Base-by-base conservation (phyloP, 2,329 filamentous ascomycete species). In the Tolypocladium paradoxum region DNA sequence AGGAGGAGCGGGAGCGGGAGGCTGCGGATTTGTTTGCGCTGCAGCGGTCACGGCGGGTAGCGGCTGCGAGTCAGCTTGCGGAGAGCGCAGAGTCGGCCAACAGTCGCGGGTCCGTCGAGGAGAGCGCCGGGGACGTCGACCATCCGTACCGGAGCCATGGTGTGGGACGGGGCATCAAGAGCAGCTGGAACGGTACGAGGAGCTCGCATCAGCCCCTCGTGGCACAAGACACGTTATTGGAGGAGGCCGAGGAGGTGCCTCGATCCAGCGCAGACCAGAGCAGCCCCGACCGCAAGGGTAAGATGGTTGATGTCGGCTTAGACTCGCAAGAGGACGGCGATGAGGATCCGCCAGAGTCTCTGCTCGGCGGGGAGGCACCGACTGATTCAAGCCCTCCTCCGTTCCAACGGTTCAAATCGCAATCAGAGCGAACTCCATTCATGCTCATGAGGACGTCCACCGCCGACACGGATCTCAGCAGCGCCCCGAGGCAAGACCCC, bases 21-120 rank as follows among this genome's bases (percentile, higher is more conserved):
- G 88, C 92, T 35, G 90, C 90, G n/a, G 93, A 97, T 70, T 84
- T 93, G 60, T 95, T 91, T 70, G 92, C 92, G 6, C 75, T 99
- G 54, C 91, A 97, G 69, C 81, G 87, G 61, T 97, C 92, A 59
- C 82, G 93, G 60, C 82, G 91, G 48, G 88, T 96, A 54, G 92
- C 96, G 64, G 89, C 90, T 16, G 84, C 85, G 16, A 90, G 87
- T 68, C 83, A 88, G 60, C 73, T 96, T 49, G 88, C 87, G 37
- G 90, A 95, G 60, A 96, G 90, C 57, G 85, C 87, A 2, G 91
- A 95, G 61, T 82, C 87, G 2, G 63, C 61, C 47, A 70, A 74
- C 37, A 74, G 70, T 54, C 64, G 65, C 18, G 68, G 61, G 0
- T 73, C 70, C 3, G 54, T 71, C 40, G 65, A 65, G 7, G 67